Conservation (phyloP, 805 yeast genomes). For the Ogataea populi-albae region DNA sequence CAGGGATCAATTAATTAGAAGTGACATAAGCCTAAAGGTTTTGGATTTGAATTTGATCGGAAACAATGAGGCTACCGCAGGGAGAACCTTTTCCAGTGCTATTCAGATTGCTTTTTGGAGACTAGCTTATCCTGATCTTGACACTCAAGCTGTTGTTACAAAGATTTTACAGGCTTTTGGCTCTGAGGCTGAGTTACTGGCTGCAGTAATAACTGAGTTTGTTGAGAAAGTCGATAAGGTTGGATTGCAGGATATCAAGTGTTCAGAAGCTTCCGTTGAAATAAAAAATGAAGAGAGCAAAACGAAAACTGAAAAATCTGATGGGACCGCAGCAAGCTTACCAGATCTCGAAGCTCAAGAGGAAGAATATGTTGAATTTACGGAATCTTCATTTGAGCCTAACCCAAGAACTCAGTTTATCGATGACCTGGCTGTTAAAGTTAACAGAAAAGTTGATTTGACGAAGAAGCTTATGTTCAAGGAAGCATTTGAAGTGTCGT, state of each 20-base stretch:
- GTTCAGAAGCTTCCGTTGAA: slow-evolving; percentile 30
- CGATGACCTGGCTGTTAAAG: slow-evolving; percentile 40
- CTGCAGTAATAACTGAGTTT: slow-evolving; percentile 63
- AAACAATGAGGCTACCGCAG: slow-evolving; percentile 67
- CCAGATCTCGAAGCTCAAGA: slow-evolving; percentile 6
- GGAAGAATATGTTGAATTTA: slow-evolving; percentile 48
- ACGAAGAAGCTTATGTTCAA: slow-evolving; percentile 73
- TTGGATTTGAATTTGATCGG: slow-evolving; percentile 64
- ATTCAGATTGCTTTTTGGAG: slow-evolving; percentile 81
- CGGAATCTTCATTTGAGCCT: slow-evolving; percentile 64
- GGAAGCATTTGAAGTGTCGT: slow-evolving; percentile 66
- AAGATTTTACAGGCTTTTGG: slow-evolving; percentile 80
- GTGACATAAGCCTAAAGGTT: slow-evolving; percentile 50
- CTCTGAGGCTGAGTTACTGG: slow-evolving; percentile 74
- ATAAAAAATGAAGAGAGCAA: slow-evolving; percentile 18
- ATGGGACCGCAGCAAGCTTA: slow-evolving; percentile 13
- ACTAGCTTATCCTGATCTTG: slow-evolving; percentile 57
- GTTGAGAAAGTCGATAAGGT: slow-evolving; percentile 54
- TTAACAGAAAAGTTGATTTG: slow-evolving; percentile 41
- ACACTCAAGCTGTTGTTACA: slow-evolving; percentile 62
- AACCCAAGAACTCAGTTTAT: slow-evolving; percentile 54
- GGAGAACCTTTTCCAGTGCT: slow-evolving; percentile 72
- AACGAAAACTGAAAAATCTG: slow-evolving; percentile 5
- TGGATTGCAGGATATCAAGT: slow-evolving; percentile 40
- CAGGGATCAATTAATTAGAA: slow-evolving; percentile 51